Percentiles rank a stretch among this genome's conserved stretches.
These are phyloP conservation scores for Phanerochaete sordida DNA, from an alignment of 768 basidiomycete species.

Conservation along the genomic window DNA sequence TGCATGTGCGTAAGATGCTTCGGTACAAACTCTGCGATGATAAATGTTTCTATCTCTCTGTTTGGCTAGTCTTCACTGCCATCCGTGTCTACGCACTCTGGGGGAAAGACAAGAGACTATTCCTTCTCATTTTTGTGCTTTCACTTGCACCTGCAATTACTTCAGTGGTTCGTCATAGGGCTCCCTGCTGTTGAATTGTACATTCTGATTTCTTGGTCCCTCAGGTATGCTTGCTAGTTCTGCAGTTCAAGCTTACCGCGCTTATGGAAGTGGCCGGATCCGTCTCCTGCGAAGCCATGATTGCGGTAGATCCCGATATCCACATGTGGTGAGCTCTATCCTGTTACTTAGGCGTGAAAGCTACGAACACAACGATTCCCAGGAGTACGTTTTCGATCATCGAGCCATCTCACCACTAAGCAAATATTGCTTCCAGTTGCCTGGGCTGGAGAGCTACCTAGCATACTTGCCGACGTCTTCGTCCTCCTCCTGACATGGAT, in stretches of 20 bases:
- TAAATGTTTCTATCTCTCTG: neutral
- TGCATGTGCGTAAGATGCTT: neutral
- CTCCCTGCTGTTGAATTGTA: too few species aligned
- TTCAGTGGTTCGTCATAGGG: neutral
- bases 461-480: neutral
- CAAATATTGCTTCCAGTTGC: neutral
- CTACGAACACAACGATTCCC: too few species aligned
- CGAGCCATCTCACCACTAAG: too few species aligned
- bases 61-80: neutral
- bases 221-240: too few species aligned
- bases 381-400: neutral
- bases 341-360: too few species aligned
- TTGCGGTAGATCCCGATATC: too few species aligned
- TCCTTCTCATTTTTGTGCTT: neutral
- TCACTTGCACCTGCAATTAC: neutral
- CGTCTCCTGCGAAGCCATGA: too few species aligned
- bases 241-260: neutral
- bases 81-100: neutral
- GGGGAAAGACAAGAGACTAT: neutral
- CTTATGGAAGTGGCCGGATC: too few species aligned
- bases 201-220: too few species aligned
- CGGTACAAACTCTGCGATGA: neutral
- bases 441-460: neutral
- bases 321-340: too few species aligned
- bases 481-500: neutral